Percentiles rank a stretch among this genome's conserved stretches.
phyloP scores from a whole-genome alignment of 2,329 filamentous ascomycete species.

The Acephala macrosclerotiorum region DNA sequence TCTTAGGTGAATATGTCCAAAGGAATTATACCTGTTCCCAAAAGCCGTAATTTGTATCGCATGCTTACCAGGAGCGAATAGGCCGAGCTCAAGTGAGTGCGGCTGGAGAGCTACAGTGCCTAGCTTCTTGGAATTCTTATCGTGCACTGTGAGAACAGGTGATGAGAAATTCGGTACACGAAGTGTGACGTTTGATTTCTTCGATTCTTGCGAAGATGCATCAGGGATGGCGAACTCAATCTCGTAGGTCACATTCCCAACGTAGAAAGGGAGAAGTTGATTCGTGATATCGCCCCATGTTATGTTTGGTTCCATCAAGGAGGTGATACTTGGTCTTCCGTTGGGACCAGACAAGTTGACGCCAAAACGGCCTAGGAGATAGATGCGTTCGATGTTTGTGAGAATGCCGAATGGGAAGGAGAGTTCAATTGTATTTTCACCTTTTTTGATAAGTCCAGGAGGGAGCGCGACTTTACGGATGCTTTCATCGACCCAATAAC shows the following conservation, averaged over 20 bases:
- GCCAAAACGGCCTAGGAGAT: slow-evolving; percentile 42
- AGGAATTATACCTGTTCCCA: slow-evolving; percentile 43
- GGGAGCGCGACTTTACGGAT: slow-evolving; percentile 40
- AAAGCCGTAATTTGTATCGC: slow-evolving; percentile 37
- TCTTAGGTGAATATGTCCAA: slow-evolving; percentile 40
- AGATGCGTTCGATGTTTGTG: slow-evolving; percentile 44
- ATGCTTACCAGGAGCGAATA: slow-evolving; percentile 26
- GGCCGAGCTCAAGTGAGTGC: slow-evolving; percentile 33
- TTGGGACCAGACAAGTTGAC: slow-evolving; percentile 30
- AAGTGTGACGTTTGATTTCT: slow-evolving; percentile 20
- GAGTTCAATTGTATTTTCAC: slow-evolving; percentile 36
- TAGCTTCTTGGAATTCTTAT: slow-evolving; percentile 20
- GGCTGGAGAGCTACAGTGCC: slow-evolving; percentile 41
- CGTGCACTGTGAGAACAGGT: slow-evolving; percentile 36
- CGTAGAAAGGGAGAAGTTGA: slow-evolving; percentile 43
- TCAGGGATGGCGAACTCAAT: slow-evolving; percentile 22
- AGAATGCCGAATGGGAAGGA: slow-evolving; percentile 41
- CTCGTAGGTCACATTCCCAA: slow-evolving; percentile 40
- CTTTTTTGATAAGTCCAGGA: slow-evolving; percentile 32
- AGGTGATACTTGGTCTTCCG: slow-evolving; percentile 18
- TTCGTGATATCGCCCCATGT: slow-evolving; percentile 40
- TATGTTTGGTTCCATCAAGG: slow-evolving; percentile 18
- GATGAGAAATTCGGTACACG: slow-evolving; percentile 36
- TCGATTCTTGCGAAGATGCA: neutral
- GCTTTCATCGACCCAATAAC: slow-evolving; percentile 45